Evolutionary conservation across 768 basidiomycete genomes (phyloP).

Genomic region (Tulasnella sp.): DNA sequence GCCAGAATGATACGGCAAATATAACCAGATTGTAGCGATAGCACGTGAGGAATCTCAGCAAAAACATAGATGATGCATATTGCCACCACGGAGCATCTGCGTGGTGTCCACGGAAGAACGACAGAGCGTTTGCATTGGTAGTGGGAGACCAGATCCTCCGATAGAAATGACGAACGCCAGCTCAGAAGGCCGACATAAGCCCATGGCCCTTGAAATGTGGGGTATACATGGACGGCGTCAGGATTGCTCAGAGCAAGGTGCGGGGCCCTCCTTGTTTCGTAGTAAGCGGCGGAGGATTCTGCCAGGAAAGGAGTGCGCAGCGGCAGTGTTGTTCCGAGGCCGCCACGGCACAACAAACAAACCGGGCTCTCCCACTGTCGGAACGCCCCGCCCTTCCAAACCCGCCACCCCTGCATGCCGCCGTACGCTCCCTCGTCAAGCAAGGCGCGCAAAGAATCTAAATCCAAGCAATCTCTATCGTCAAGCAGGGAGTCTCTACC

Average conservation of each 20-base stretch:
- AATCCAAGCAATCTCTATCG: conserved; percentile 4
- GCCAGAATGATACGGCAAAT: conserved; percentile 32
- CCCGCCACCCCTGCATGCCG: conserved; percentile 24
- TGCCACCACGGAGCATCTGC: conserved; percentile 17
- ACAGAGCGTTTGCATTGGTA: not conserved
- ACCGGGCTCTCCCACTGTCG: conserved; percentile 10
- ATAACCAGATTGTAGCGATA: not conserved
- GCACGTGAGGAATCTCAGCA: not conserved
- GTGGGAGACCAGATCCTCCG: conserved; percentile 26
- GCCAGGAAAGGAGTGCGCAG: conserved; percentile 14
- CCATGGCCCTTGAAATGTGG: conserved; percentile 22
- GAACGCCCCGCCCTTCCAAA: not conserved
- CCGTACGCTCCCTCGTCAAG: conserved; percentile 15
- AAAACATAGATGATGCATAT: not conserved
- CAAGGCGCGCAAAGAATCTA: not conserved
- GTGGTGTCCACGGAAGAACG: conserved; percentile 18
- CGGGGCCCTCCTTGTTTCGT: conserved; percentile 7
- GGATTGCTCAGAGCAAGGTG: conserved; percentile 3
- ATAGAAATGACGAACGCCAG: conserved; percentile 17
- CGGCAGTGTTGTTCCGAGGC: conserved; percentile 7
- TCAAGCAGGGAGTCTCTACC: conserved; percentile 2
- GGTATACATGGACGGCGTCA: not conserved
- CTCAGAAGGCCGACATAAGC: conserved; percentile 19
- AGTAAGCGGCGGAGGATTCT: conserved; percentile 10
- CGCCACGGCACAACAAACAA: conserved; percentile 18